Conservation (phyloP, 2,329 filamentous ascomycete species). For the Hymenoscyphus infarciens region DNA sequence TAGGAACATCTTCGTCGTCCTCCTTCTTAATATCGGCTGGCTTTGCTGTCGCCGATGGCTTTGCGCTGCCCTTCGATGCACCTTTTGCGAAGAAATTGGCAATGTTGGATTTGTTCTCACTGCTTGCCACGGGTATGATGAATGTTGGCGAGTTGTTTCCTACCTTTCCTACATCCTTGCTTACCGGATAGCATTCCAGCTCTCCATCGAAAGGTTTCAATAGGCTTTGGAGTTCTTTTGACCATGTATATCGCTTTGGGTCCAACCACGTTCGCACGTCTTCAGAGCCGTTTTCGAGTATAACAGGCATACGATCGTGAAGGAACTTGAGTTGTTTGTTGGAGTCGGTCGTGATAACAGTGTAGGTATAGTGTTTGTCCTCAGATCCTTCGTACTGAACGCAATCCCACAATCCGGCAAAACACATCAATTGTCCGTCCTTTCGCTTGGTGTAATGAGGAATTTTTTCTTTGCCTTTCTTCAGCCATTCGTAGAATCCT, state of each 20-base stretch:
- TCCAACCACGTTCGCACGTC: conserved; percentile 75
- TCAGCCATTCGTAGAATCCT: conserved; percentile 96
- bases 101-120: conserved; percentile 89
- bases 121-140: conserved; percentile 76
- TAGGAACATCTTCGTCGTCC: neutral
- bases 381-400: conserved; percentile 71
- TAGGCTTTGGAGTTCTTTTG: conserved; percentile 69
- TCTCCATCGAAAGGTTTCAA: conserved; percentile 77
- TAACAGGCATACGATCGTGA: conserved; percentile 94
- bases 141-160: conserved; percentile 86
- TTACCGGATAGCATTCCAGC: conserved; percentile 81
- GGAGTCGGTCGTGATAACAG: conserved; percentile 86
- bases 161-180: conserved; percentile 87
- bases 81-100: conserved; percentile 80
- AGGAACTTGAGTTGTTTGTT: conserved; percentile 81
- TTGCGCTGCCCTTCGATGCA: conserved; percentile 18
- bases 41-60: conserved; percentile 10
- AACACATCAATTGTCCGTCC: conserved; percentile 75
- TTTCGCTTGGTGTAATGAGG: conserved; percentile 81
- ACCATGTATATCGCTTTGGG: conserved; percentile 69
- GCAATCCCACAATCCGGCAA: conserved; percentile 90
- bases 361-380: conserved; percentile 80
- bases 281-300: conserved; percentile 73
- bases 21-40: conserved; percentile 19
- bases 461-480: conserved; percentile 75